Evolutionary conservation across 768 basidiomycete species (phyloP).

Genomic region (Pilatotrama ljubarskyi): DNA sequence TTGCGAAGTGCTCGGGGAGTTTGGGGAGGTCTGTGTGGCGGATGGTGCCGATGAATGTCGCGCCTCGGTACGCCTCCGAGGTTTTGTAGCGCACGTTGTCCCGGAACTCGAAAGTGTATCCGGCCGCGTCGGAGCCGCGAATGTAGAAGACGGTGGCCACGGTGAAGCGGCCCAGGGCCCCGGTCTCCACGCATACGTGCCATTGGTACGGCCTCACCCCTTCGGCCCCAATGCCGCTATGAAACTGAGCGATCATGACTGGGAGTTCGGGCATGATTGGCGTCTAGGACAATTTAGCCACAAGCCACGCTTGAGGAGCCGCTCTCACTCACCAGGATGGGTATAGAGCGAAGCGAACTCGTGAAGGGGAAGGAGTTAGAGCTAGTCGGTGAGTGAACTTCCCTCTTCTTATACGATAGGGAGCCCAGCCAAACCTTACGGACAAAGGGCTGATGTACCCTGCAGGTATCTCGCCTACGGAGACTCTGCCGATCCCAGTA

Average conservation of each 20-base stretch:
- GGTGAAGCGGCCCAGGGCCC: not conserved
- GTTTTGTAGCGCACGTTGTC: not conserved
- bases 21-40: not conserved
- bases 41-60: not conserved
- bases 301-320: not conserved
- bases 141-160: conserved; percentile 13
- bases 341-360: no score
- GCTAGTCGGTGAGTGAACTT: no score
- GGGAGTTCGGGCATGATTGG: not conserved
- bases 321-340: not conserved
- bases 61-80: not conserved
- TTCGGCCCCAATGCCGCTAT: not conserved
- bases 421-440: no score
- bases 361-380: no score
- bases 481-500: not conserved
- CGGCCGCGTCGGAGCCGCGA: not conserved
- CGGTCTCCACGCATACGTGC: conserved; percentile 12
- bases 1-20: not conserved
- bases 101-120: not conserved
- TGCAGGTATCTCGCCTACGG: no score
- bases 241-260: conserved; percentile 7
- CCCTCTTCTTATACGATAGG: no score
- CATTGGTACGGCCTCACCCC: conserved; percentile 5
- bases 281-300: no score
- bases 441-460: no score